Evolutionary conservation across 1,284 basidiomycete genomes (phyloP).

Genomic region (Melanopsichium pennsylvanicum): DNA sequence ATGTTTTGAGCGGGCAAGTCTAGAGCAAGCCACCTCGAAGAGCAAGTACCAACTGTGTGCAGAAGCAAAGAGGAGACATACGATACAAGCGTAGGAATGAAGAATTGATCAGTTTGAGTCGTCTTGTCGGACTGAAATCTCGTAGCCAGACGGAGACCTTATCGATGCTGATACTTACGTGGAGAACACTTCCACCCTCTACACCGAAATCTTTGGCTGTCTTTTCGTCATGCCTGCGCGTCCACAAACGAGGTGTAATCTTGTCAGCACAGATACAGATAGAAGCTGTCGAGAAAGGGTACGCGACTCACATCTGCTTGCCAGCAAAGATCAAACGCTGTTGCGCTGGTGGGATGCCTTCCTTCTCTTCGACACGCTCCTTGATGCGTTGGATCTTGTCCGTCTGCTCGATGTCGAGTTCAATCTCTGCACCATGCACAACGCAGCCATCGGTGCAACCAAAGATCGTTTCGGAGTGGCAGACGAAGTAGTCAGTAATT

Average conservation of each 20-base stretch:
- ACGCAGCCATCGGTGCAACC: no score
- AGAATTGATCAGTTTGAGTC: no score
- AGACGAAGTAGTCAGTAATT: no score
- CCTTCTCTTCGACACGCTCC: conserved; percentile 98
- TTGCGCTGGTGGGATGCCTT: conserved; percentile 95
- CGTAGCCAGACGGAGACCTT: no score
- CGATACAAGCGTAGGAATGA: no score
- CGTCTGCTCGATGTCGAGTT: conserved; percentile 91
- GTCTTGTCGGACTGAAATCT: no score
- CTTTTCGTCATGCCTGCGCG: conserved; percentile 65
- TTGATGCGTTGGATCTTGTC: conserved; percentile 96
- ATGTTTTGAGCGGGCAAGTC: neutral
- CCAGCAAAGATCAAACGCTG: conserved; percentile 94
- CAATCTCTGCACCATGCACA: conserved; percentile 80
- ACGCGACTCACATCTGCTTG: conserved; percentile 86
- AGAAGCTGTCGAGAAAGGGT: neutral
- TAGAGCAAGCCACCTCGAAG: conserved; percentile 51
- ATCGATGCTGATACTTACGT: conserved; percentile 56
- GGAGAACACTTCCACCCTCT: conserved; percentile 64
- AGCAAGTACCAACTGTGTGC: conserved; percentile 55
- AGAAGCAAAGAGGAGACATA: neutral
- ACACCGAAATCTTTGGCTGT: conserved; percentile 65
- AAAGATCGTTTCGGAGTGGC: no score
- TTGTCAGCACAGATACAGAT: no score
- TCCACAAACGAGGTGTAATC: no score